These are phyloP conservation scores for Zoysia matrella DNA, from an alignment of 202 grass and related monocot genomes.

Conservation along the genomic window DNA sequence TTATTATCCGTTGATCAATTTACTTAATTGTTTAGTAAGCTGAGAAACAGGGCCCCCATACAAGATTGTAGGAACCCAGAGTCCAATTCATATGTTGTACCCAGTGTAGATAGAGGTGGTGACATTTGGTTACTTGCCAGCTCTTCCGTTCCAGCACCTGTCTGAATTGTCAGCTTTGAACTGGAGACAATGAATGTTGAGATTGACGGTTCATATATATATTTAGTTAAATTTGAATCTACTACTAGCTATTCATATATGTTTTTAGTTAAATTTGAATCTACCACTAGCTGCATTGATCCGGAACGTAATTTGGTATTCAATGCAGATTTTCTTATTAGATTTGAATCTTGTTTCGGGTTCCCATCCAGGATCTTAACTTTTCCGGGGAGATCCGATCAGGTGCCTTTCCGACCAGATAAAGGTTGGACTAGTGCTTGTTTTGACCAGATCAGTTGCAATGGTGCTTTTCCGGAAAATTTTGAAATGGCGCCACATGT, in stretches of 20 bases:
- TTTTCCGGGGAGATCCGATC: not conserved
- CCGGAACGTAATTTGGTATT: no score
- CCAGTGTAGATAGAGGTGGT: constrained; percentile 46
- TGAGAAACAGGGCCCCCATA: constrained; percentile 3
- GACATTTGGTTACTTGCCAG: constrained; percentile 25
- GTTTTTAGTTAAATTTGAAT: no score
- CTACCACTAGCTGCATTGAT: no score
- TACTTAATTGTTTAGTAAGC: constrained; percentile 8
- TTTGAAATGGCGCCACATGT: no score
- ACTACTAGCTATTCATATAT: no score
- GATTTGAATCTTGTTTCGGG: not conserved
- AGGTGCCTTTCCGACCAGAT: not conserved
- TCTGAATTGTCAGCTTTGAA: constrained; percentile 7
- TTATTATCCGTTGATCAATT: constrained; percentile 18
- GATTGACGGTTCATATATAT: not conserved
- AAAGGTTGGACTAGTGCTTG: not conserved
- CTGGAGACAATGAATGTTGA: not conserved
- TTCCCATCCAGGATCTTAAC: not conserved
- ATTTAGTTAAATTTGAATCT: no score
- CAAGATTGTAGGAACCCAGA: constrained; percentile 9
- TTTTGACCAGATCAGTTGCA: not conserved
- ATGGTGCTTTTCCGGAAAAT: not conserved
- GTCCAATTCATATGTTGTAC: constrained; percentile 12
- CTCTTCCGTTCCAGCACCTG: constrained; percentile 10
- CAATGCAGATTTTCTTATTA: not conserved